Conservation (phyloP, 1,139 yeast species). For the Kodamaea ohmeri region DNA sequence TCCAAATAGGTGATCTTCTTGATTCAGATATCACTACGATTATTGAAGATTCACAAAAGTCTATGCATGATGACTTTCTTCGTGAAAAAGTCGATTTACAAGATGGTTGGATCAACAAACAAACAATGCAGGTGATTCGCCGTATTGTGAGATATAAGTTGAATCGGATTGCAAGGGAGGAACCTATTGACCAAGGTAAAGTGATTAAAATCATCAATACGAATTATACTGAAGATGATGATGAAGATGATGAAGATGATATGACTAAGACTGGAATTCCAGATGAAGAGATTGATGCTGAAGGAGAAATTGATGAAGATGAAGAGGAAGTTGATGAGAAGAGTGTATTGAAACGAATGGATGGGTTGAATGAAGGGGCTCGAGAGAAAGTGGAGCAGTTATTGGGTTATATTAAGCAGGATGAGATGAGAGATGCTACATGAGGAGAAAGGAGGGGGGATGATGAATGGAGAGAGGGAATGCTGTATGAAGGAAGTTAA, state of each 20-base stretch:
- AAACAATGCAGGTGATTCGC: constrained; percentile 63
- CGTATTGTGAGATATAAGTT: constrained; percentile 71
- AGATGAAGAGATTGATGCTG: constrained; percentile 23
- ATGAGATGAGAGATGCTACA: constrained; percentile 15
- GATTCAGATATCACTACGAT: constrained; percentile 61
- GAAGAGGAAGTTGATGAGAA: constrained; percentile 21
- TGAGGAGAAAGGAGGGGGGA: no score
- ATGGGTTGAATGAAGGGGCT: constrained; percentile 32
- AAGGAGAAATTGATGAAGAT: constrained; percentile 15
- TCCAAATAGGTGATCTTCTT: constrained; percentile 78
- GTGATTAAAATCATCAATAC: constrained; percentile 45
- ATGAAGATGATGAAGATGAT: constrained; percentile 20
- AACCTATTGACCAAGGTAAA: constrained; percentile 35
- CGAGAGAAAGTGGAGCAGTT: constrained; percentile 40
- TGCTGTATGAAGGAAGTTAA: no score
- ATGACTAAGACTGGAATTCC: constrained; percentile 18
- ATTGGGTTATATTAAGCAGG: constrained; percentile 50
- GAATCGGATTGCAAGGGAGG: constrained; percentile 49
- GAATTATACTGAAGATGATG: constrained; percentile 33
- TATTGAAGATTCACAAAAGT: constrained; percentile 34
- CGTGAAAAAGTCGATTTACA: constrained; percentile 41
- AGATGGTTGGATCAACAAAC: constrained; percentile 76
- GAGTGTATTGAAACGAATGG: constrained; percentile 32
- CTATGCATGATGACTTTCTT: constrained; percentile 41
- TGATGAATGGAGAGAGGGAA: no score